Evolutionary conservation across 2,329 filamentous ascomycete species (phyloP).

Genomic region (Trichoderma sp.): DNA sequence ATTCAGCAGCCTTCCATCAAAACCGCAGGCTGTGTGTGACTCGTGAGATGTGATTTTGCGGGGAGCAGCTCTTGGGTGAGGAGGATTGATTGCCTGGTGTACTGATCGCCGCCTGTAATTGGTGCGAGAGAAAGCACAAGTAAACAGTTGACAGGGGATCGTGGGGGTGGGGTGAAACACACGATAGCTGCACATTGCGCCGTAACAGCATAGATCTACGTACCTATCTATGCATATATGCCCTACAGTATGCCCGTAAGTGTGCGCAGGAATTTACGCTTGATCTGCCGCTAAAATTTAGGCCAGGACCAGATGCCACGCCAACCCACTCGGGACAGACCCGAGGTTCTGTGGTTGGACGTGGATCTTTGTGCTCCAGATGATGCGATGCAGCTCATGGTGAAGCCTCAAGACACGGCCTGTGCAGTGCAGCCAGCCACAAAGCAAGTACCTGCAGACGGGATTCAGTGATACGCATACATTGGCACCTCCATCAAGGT

Average conservation of each 20-base stretch:
- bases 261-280: not conserved
- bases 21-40: not conserved
- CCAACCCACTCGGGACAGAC: not conserved
- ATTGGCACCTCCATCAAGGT: not conserved
- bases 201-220: not conserved
- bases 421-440: not conserved
- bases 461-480: not conserved
- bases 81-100: not conserved
- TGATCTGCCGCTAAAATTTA: slow-evolving; percentile 18
- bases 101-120: not conserved
- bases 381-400: not conserved
- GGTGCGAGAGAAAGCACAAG: not conserved
- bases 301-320: not conserved
- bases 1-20: not conserved
- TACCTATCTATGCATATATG: not conserved
- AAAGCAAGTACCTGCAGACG: not conserved
- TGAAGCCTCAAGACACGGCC: not conserved
- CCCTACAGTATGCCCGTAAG: not conserved
- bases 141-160: not conserved
- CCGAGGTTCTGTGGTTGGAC: not conserved
- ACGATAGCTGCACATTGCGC: not conserved
- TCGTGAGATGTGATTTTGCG: not conserved
- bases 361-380: not conserved
- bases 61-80: not conserved
- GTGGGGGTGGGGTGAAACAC: not conserved